Percentiles rank a stretch among this genome's conserved stretches.
Evolutionary conservation across 768 basidiomycete genomes (phyloP).

Genomic region (Boletus reticulatus): DNA sequence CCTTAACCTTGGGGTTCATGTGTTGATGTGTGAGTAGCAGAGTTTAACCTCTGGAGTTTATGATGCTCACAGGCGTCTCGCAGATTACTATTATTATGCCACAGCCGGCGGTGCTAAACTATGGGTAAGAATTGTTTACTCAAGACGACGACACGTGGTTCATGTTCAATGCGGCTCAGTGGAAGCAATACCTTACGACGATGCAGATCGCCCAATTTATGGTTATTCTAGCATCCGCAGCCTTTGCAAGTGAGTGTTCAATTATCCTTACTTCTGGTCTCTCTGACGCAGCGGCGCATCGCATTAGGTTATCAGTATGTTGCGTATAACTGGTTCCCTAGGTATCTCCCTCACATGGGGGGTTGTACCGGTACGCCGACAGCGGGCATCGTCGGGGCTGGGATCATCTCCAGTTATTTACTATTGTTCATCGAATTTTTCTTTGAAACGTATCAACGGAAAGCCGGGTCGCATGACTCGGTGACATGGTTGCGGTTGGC

Average conservation of each 20-base stretch:
- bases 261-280: not conserved
- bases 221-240: constrained; percentile 8
- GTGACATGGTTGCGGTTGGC: not conserved
- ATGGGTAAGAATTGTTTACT: constrained; percentile 12
- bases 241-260: constrained; percentile 13
- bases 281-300: not conserved
- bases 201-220: constrained; percentile 24
- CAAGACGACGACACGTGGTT: not conserved
- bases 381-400: constrained; percentile 8
- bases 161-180: constrained; percentile 4
- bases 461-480: not conserved
- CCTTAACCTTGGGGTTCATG: constrained; percentile 89
- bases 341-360: constrained; percentile 15
- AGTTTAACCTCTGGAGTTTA: not conserved
- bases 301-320: constrained; percentile 17
- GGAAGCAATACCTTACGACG: constrained; percentile 25
- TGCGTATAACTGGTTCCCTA: constrained; percentile 19
- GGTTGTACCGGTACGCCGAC: constrained; percentile 14
- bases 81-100: constrained; percentile 98
- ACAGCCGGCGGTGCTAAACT: constrained; percentile 60
- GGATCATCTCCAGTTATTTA: constrained; percentile 18
- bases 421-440: constrained; percentile 24
- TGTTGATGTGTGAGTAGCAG: constrained; percentile 82
- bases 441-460: constrained; percentile 13
- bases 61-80: not conserved